Conservation (phyloP, 2,329 filamentous ascomycete genomes). For the Fusarium sp. region DNA sequence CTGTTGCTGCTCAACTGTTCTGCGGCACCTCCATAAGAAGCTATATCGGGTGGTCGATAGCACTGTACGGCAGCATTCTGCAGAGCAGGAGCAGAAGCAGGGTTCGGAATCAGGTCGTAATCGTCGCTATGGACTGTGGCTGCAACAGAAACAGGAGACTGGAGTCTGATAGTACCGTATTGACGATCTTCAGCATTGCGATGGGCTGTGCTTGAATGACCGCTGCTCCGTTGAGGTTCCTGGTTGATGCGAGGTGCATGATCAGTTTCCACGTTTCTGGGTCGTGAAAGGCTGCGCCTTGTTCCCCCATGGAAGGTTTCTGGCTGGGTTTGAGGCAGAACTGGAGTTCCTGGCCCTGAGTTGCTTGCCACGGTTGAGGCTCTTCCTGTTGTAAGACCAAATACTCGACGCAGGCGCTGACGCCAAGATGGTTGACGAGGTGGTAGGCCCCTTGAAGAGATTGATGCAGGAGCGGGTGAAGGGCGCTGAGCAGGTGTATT, state of each 20-base stretch:
- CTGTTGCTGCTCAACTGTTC: background rate
- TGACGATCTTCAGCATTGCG: background rate
- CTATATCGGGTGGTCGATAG: background rate
- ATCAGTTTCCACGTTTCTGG: background rate
- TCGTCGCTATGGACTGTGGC: constrained; percentile 58
- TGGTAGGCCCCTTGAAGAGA: constrained; percentile 10
- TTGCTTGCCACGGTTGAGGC: constrained; percentile 55
- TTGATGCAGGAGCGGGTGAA: constrained; percentile 5
- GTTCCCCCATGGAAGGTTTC: background rate
- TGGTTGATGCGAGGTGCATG: background rate
- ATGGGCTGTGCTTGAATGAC: background rate
- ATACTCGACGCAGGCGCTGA: constrained; percentile 47
- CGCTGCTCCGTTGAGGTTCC: background rate
- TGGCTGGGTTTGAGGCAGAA: constrained; percentile 2
- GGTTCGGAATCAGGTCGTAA: constrained; percentile 42
- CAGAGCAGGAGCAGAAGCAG: background rate
- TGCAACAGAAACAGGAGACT: constrained; percentile 49
- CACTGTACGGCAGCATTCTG: background rate
- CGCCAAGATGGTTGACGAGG: constrained; percentile 47
- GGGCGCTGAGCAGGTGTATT: background rate
- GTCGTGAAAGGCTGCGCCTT: background rate
- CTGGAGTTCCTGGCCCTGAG: constrained; percentile 40
- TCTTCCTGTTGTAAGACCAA: constrained; percentile 52
- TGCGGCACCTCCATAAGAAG: background rate
- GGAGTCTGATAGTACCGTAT: constrained; percentile 3